Percentiles rank a stretch among this genome's conserved stretches.
phyloP scores from a whole-genome alignment of 176 grass and related monocot species.

The Musa schizocarpa region DNA sequence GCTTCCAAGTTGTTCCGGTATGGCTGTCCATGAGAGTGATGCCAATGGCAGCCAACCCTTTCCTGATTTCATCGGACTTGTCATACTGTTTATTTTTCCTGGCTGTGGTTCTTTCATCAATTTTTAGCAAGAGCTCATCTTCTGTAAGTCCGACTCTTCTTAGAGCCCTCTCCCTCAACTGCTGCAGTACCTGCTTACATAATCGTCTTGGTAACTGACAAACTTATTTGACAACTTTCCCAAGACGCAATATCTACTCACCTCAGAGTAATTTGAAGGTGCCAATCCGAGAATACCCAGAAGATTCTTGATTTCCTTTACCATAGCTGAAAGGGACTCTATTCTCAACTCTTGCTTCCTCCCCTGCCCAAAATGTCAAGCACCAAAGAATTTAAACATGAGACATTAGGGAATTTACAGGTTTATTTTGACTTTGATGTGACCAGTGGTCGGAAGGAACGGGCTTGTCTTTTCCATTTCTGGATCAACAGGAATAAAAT shows the following conservation, averaged over 20 bases:
- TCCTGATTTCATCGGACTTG: constrained; percentile 71
- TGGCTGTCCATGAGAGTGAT: constrained; percentile 76
- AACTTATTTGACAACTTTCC: not conserved
- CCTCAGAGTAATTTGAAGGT: constrained; percentile 61
- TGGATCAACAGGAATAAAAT: not conserved
- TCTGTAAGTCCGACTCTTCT: constrained; percentile 48
- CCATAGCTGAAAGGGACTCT: constrained; percentile 53
- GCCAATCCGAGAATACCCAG: constrained; percentile 64
- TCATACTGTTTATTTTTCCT: constrained; percentile 65
- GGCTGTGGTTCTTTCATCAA: constrained; percentile 62
- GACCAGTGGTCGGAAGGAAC: not conserved
- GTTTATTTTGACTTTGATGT: not conserved
- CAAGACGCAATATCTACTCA: constrained; percentile 10
- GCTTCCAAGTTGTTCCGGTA: constrained; percentile 68
- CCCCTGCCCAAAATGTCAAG: constrained; percentile 41
- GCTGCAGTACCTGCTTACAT: constrained; percentile 42
- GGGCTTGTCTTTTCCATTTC: not conserved
- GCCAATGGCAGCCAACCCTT: constrained; percentile 49
- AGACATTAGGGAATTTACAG: not conserved
- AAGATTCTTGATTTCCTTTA: constrained; percentile 45
- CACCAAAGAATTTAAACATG: not conserved
- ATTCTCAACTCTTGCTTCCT: constrained; percentile 59
- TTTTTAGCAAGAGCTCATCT: constrained; percentile 55
- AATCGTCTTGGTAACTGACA: not conserved
- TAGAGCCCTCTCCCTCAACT: constrained; percentile 66